phyloP scores from a whole-genome alignment of 129 eudicot genomes.

The Saposhnikovia divaricata region DNA sequence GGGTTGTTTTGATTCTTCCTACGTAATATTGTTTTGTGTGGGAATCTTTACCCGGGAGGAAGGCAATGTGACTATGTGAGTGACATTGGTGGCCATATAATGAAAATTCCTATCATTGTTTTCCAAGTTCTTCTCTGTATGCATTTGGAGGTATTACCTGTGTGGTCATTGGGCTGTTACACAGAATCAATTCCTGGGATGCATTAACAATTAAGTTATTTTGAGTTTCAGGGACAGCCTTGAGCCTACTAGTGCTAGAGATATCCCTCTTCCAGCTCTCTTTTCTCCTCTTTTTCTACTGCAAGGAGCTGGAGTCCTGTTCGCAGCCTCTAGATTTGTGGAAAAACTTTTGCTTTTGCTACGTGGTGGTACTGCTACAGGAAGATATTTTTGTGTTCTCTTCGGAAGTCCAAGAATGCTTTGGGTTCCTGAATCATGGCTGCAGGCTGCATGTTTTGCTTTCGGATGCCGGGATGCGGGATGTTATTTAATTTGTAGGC shows the following conservation, averaged over 20 bases:
- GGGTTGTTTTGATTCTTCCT: no score
- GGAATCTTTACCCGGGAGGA: no score
- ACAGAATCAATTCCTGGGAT: neutral
- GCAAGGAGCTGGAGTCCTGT: conserved; percentile 80
- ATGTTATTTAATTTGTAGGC: no score
- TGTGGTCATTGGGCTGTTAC: conserved; percentile 10
- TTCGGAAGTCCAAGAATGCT: conserved; percentile 55
- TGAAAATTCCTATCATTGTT: conserved; percentile 72
- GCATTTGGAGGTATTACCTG: conserved; percentile 65
- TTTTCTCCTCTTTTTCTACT: conserved; percentile 73
- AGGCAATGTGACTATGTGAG: no score
- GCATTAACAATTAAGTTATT: neutral
- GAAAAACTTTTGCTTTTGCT: conserved; percentile 65
- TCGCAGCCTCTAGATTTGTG: conserved; percentile 60
- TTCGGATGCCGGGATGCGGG: no score
- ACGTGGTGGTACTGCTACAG: conserved; percentile 46
- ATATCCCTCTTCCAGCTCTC: conserved; percentile 54
- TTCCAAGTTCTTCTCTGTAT: conserved; percentile 89
- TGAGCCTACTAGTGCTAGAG: conserved; percentile 60
- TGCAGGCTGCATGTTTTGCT: conserved; percentile 35
- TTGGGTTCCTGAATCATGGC: conserved; percentile 80
- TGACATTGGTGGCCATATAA: conserved; percentile 87
- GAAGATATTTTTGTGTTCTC: conserved; percentile 46
- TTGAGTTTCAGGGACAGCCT: conserved; percentile 63
- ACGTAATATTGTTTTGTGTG: no score